Percentiles rank a stretch among this genome's conserved stretches.
These are phyloP conservation scores for Triticum dicoccoides DNA, from an alignment of 176 grass and related monocot genomes.

Conservation along the genomic window DNA sequence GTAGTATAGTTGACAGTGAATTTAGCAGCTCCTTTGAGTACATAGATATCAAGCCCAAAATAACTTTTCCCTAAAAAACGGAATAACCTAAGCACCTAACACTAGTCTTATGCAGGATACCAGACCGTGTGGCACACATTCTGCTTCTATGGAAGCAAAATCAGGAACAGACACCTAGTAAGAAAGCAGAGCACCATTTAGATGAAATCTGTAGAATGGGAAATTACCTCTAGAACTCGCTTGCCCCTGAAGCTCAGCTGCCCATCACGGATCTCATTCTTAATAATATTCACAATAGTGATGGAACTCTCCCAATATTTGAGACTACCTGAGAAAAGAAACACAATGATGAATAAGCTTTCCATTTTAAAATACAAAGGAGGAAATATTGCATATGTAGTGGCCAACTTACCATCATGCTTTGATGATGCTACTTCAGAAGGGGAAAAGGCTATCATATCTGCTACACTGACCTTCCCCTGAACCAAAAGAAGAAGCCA, in stretches of 20 bases:
- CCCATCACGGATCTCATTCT: constrained; percentile 87
- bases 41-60: constrained; percentile 4
- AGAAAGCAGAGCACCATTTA: not conserved
- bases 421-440: constrained; percentile 57
- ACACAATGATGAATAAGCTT: not conserved
- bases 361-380: not conserved
- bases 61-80: not conserved
- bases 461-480: constrained; percentile 80
- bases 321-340: constrained; percentile 48
- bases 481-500: constrained; percentile 32
- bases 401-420: constrained; percentile 76
- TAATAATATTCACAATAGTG: constrained; percentile 68
- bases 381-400: not conserved
- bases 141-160: constrained; percentile 23
- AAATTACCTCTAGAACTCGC: constrained; percentile 78
- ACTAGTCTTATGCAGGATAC: constrained; percentile 18
- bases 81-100: not conserved
- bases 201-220: not conserved
- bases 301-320: constrained; percentile 90
- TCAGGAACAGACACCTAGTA: not conserved
- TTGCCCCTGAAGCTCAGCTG: constrained; percentile 94
- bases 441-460: constrained; percentile 79
- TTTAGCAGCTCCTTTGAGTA: not conserved
- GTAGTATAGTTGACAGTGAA: not conserved
- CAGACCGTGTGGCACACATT: not conserved